Base-by-base conservation (phyloP, 2,329 filamentous ascomycete species). In the Botrytis sinoallii region DNA sequence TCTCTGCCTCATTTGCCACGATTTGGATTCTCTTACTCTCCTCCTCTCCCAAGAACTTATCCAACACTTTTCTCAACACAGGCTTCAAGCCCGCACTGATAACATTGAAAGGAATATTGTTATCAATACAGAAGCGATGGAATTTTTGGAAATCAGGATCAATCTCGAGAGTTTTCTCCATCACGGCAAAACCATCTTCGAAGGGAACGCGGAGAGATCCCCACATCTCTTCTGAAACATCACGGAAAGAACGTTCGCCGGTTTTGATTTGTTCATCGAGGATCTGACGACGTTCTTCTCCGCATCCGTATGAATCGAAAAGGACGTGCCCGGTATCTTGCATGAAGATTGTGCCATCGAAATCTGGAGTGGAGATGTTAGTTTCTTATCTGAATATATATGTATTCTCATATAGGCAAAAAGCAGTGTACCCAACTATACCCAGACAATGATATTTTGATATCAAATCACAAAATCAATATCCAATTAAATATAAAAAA, bases 161-260 rank as follows among this genome's bases (percentile, higher is more conserved):
- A 72, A 92, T 89, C 46, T 90, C 86, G 42, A 92, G 85, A 0
- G 84, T 84, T 66, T 87, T 83, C 78, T 89, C 85, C 87, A 92
- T 90, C 44, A 91, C 84, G 72, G 87, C 84, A 82, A 92, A 92
- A 22, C 90, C 90, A 75, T 91, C 87, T 38, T 91, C 90, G 78
- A 92, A 92, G 2, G 90, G 89, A 0, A 92, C 86, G 75, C 88
- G 85, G 14, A 92, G 83, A 0, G 89, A 91, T 12, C 87, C 88
- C 89, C 90, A 92, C 87, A 92, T 91, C 81, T 92, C 90, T 76
- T 92, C 90, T 0, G 89, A 91, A n/a, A 90, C 89, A 6, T 92
- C 90, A 69, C 89, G 85, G 84, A 92, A 92, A 0, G 88, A 89
- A 22, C 90, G 86, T 80, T 90, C 88, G 79, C 90, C 90, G 6